Percentiles rank a stretch among this genome's conserved stretches.
Conservation (phyloP, 148 eudicot species). For the Camellia lanceoleosa region DNA sequence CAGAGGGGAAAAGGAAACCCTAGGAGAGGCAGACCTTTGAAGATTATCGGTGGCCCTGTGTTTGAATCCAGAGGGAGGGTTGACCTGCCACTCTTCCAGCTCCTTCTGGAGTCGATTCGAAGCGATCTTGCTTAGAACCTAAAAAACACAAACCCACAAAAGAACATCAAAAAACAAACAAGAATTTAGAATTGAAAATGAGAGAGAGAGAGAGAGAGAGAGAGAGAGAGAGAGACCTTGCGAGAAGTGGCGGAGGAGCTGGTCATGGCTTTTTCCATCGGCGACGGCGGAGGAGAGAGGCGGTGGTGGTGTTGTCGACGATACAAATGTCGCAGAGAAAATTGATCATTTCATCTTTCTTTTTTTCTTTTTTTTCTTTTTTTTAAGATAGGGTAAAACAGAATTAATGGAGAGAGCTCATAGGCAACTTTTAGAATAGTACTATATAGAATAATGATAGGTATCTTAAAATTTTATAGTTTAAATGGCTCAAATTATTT, state of each 20-base stretch:
- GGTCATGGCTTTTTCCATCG: too few species aligned
- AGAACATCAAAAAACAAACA: neutral
- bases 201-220: conserved; percentile 2
- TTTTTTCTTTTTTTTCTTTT: too few species aligned
- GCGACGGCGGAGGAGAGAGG: too few species aligned
- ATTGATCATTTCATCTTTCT: too few species aligned
- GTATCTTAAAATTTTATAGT: too few species aligned
- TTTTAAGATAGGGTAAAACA: too few species aligned
- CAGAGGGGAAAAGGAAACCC: neutral
- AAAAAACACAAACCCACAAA: neutral
- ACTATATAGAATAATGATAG: too few species aligned
- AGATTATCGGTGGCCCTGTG: conserved; percentile 56
- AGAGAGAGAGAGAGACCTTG: conserved; percentile 30
- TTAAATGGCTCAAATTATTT: too few species aligned
- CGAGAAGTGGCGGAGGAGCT: conserved; percentile 33
- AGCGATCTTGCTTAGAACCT: conserved; percentile 60
- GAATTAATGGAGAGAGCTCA: too few species aligned
- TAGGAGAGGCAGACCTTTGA: conserved; percentile 39
- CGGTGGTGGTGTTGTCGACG: too few species aligned
- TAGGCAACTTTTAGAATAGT: too few species aligned
- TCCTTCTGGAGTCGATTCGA: conserved; percentile 64
- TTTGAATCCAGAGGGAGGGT: conserved; percentile 53
- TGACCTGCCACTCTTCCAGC: conserved; percentile 51
- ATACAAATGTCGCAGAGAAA: too few species aligned
- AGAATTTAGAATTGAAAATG: neutral